Percentiles rank a stretch among this genome's conserved stretches.
Conservation (phyloP, 345 rosid genomes). For the Raphanus sativus region DNA sequence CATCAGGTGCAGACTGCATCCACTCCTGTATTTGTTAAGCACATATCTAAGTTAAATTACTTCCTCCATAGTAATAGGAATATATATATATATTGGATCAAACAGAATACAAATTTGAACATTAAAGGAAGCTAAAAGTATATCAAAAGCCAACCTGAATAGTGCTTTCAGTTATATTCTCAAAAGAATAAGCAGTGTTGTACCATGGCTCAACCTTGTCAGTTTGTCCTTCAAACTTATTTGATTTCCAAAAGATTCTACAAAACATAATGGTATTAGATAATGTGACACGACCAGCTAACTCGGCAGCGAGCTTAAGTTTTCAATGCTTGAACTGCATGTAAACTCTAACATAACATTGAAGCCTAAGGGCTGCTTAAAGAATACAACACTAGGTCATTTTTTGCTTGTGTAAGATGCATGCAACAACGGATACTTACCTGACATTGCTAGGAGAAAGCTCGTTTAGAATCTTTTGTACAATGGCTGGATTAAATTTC, state of each 20-base stretch:
- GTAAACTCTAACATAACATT: not conserved
- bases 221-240: slow-evolving; percentile 74
- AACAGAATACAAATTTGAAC: not conserved
- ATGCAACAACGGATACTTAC: slow-evolving; percentile 43
- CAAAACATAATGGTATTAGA: not conserved
- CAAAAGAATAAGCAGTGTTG: slow-evolving; percentile 70
- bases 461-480: slow-evolving; percentile 55
- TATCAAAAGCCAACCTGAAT: slow-evolving; percentile 58
- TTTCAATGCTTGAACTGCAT: slow-evolving; percentile 3
- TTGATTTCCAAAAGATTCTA: slow-evolving; percentile 91
- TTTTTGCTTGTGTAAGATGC: slow-evolving; percentile 6
- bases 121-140: not conserved
- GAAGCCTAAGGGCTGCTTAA: not conserved
- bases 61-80: not conserved
- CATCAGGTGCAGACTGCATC: slow-evolving; percentile 60
- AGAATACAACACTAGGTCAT: not conserved
- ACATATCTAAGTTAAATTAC: not conserved
- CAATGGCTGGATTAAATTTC: slow-evolving; percentile 52
- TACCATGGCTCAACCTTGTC: slow-evolving; percentile 90
- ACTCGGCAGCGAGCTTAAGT: not conserved
- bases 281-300: no score
- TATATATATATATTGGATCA: not conserved
- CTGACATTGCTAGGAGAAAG: slow-evolving; percentile 65
- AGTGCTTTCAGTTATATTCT: slow-evolving; percentile 45
- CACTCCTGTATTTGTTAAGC: slow-evolving; percentile 52